Conservation (phyloP, 2,329 filamentous ascomycete species). For the Sclerotinia minor region DNA sequence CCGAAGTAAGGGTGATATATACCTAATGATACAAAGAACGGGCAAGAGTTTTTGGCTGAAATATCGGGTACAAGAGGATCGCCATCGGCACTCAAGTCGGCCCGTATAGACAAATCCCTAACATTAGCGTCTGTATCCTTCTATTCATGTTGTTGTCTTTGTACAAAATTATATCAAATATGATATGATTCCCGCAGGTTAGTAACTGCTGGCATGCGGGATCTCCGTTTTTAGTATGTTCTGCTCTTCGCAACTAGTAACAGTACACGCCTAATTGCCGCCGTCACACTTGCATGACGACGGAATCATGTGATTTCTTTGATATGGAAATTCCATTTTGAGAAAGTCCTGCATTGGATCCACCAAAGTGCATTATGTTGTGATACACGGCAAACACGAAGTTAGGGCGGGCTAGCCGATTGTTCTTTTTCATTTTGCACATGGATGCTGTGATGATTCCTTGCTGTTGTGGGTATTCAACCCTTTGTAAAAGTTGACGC, state of each 20-base stretch:
- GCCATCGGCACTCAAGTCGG: constrained; percentile 16
- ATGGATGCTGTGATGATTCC: background rate
- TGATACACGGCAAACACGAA: background rate
- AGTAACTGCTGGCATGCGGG: background rate
- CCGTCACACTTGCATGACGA: background rate
- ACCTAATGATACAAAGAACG: too few species aligned
- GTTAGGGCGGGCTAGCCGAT: background rate
- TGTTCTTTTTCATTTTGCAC: background rate
- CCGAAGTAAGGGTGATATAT: background rate
- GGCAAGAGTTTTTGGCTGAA: constrained; percentile 7
- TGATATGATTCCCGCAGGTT: background rate
- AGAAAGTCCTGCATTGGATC: background rate
- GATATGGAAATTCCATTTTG: constrained; percentile 2
- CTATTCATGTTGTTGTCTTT: background rate
- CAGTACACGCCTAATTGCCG: background rate
- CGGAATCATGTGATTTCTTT: background rate
- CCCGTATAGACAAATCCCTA: background rate
- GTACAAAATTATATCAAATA: background rate
- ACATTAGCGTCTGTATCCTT: background rate
- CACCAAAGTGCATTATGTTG: background rate
- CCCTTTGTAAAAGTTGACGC: background rate
- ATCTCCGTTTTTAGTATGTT: background rate
- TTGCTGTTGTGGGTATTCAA: background rate
- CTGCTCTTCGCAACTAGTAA: background rate
- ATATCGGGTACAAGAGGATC: constrained; percentile 13